Base-by-base conservation (phyloP, 2,329 filamentous ascomycete species). In the Talaromyces amestolkiae region DNA sequence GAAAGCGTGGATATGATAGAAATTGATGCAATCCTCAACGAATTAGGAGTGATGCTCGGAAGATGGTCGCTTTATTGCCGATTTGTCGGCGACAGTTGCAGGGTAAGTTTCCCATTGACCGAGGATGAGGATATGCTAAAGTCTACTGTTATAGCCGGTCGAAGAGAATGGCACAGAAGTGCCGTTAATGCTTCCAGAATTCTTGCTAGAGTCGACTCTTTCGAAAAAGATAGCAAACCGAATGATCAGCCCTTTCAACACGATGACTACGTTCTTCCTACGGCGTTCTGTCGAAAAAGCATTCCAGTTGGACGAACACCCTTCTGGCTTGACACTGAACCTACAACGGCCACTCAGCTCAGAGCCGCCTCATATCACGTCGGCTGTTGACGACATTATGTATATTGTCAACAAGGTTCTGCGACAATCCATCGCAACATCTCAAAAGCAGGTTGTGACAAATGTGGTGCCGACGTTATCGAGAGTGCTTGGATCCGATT, bases 321-420 rank as follows among this genome's bases (percentile, higher is more conserved):
- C 95, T 0, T 80, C 84, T 0, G 92, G 92, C 22, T 81, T 99
- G 22, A 91, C 91, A 0, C 82, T 99, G 39, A 92, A 89, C 73
- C 83, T 89, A 49, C 89, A 85, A 72, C 91, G 85, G 72, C 83
- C 89, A 3, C 83, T 97, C 51, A 87, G 90, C 61, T 86, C 89
- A 65, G 92, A 93, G 71, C 86, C 92, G 2, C 95, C 95, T 0
- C 96, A 92, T 74, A 97, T 99, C 72, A 94, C 95, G 51, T 93
- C 93, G 1, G 93, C 94, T 0, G 93, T 99, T 9, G 95, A 99
- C 80, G 95, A 97, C 79, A 93, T 98, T 73, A 98, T 99, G 94
- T 99, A 98, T 79, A 97, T 99, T 71, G 91, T 97, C 75, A 96
- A 96, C 75, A 90, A 94, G 60, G 91, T 98, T 39, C 84, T 98